Conservation (phyloP, 805 yeast genomes). For the Kuraishia borneana region DNA sequence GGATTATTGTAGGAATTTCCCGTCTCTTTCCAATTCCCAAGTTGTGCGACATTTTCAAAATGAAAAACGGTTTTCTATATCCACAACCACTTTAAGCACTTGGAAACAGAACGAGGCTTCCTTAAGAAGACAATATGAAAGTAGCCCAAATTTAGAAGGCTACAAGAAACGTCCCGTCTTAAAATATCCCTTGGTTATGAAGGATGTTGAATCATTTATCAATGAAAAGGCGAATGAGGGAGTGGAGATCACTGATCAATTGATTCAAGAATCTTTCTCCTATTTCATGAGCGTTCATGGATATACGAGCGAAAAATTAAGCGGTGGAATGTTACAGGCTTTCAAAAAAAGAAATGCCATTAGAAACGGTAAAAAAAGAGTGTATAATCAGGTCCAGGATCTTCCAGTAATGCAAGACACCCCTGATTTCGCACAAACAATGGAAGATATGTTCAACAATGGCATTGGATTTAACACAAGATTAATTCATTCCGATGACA, state of each 20-base stretch:
- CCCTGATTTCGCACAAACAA: conserved; percentile 3
- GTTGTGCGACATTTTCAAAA: conserved; percentile 13
- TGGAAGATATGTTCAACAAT: conserved; percentile 17
- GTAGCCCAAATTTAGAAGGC: conserved; percentile 15
- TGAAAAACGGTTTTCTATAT: conserved; percentile 14
- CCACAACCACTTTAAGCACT: conserved; percentile 23
- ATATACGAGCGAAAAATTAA: conserved; percentile 11
- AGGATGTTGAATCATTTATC: conserved; percentile 17
- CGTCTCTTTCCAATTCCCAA: conserved; percentile 15
- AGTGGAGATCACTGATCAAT: conserved; percentile 14
- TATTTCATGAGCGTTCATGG: conserved; percentile 11
- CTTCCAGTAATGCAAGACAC: background rate
- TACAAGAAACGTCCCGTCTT: conserved; percentile 20
- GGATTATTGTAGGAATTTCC: conserved; percentile 20
- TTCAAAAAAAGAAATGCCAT: conserved; percentile 20
- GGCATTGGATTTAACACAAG: conserved; percentile 23
- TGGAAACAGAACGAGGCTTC: conserved; percentile 17
- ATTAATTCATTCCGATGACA: conserved; percentile 24
- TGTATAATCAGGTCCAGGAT: background rate
- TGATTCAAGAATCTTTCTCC: conserved; percentile 9
- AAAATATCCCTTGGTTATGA: conserved; percentile 21
- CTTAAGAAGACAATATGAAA: conserved; percentile 11
- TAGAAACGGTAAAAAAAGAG: background rate
- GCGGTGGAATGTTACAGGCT: conserved; percentile 22
- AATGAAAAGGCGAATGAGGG: conserved; percentile 8